Evolutionary conservation across 1,284 basidiomycete species (phyloP), one percentile per base, ranked within the genome.

Genomic region (Austroboletus novae-zelandiae): DNA sequence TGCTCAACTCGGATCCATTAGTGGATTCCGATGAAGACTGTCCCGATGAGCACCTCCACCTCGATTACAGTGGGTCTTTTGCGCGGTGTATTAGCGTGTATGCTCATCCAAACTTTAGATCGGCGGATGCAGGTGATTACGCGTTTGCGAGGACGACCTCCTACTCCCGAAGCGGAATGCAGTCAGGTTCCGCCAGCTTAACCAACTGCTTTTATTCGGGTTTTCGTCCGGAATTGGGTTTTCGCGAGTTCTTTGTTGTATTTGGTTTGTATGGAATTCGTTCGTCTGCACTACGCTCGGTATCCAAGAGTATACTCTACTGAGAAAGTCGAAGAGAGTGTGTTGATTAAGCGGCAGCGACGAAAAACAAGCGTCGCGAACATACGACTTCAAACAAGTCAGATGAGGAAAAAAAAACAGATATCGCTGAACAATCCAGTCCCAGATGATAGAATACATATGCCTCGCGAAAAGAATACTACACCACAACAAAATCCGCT

Each of bases 21-120:
- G 70, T 72, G 15, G 85, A 88, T 68, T 89, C 86, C 15, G 87
- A 89, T 58, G 83, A 85, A 37, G 87, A 90, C 58, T 73, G 71
- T 49, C 71, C 72, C 18, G 84, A 88, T 56, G 80, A 85, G 54
- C 77, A 85, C 57, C 71, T 78, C 53, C 74, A 79, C 23, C 60
- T 78, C 36, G 86, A 89, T 57, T 87, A 86, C 60, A 73, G 86
- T 86, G 79, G 37, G 66, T 45, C 25, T 36, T 35, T 50, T 37
- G n/a, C 17, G 14, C 15, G 63, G 17, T 25, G n/a, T 31, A 3
- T n/a, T 18, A 32, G 32, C 32, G 9, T 43, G 23, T 29, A 40
- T 46, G 17, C 51, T 56, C 36, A 55, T 45, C 54, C 50, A 41
- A n/a, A 50, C 51, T 52, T 18, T 47, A 83, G 81, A 74, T 50